phyloP scores from a whole-genome alignment of 352 stramenopile species.

The Phytophthora pistaciae region DNA sequence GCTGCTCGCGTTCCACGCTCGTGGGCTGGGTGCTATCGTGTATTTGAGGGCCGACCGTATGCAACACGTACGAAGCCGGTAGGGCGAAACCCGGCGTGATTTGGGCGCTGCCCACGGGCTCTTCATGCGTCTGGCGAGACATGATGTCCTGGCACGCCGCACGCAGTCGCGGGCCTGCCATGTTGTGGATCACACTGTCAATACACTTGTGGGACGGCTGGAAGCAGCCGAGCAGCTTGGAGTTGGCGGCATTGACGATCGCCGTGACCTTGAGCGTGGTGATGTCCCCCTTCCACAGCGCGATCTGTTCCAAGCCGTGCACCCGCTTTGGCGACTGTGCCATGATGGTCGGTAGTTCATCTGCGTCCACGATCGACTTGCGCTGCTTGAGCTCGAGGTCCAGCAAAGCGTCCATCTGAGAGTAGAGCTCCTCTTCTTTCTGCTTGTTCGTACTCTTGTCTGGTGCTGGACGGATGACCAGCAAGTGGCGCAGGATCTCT shows the following conservation, averaged over 20 bases:
- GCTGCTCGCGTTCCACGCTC: constrained; percentile 32
- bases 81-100: constrained; percentile 67
- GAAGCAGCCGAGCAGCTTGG: constrained; percentile 73
- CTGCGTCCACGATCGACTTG: too few relatives aligned
- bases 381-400: too few relatives aligned
- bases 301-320: constrained; percentile 41
- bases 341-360: too few relatives aligned
- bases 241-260: constrained; percentile 80
- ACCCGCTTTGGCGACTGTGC: too few relatives aligned
- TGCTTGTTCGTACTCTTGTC: too few relatives aligned
- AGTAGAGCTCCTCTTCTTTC: too few relatives aligned
- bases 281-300: constrained; percentile 78
- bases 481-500: too few relatives aligned
- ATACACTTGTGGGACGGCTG: constrained; percentile 76
- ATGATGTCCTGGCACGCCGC: constrained; percentile 64
- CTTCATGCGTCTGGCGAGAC: constrained; percentile 41
- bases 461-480: too few relatives aligned
- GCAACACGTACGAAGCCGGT: constrained; percentile 60
- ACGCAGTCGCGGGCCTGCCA: constrained; percentile 63
- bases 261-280: constrained; percentile 63
- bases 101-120: constrained; percentile 56
- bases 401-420: too few relatives aligned
- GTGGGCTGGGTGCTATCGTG: constrained; percentile 44
- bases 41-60: constrained; percentile 76
- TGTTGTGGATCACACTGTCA: constrained; percentile 81